phyloP scores from a whole-genome alignment of 768 basidiomycete genomes.

The Gyrodon lividus region DNA sequence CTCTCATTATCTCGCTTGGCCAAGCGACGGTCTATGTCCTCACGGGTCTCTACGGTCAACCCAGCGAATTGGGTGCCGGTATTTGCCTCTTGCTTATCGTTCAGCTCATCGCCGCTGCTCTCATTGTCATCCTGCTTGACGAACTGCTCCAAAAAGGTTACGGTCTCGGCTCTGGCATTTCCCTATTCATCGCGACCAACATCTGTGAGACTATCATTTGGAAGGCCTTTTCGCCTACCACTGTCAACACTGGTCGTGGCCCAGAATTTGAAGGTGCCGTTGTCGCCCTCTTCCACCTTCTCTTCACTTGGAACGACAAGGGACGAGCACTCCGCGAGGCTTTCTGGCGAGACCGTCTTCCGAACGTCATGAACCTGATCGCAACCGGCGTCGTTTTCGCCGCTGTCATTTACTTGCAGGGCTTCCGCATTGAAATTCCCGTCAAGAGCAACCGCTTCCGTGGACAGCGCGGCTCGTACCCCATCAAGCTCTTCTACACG shows the following conservation, averaged over 20 bases:
- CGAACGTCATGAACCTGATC: constrained; percentile 97
- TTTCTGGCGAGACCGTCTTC: constrained; percentile 95
- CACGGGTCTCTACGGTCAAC: constrained; percentile 95
- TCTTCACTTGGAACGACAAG: constrained; percentile 99
- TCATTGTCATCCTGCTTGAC: constrained; percentile 97
- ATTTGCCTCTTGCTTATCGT: constrained; percentile 96
- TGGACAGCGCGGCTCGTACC: constrained; percentile 94
- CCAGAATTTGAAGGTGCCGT: constrained; percentile 98
- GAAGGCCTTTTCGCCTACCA: constrained; percentile 99
- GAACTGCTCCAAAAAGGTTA: constrained; percentile 99
- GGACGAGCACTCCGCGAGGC: constrained; percentile 95
- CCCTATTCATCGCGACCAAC: constrained; percentile 99
- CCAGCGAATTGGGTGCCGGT: constrained; percentile 89
- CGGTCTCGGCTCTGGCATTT: constrained; percentile 97
- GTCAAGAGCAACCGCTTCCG: constrained; percentile 96
- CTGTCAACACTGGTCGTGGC: constrained; percentile 96
- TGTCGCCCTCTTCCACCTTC: constrained; percentile 93
- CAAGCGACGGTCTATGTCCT: constrained; percentile 97
- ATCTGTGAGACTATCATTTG: constrained; percentile 99
- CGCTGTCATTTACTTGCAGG: constrained; percentile 96
- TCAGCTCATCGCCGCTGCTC: constrained; percentile 88
- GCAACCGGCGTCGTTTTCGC: constrained; percentile 92
- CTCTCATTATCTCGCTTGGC: constrained; percentile 93
- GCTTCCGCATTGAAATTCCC: constrained; percentile 98
- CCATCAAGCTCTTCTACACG: constrained; percentile 98